phyloP scores from a whole-genome alignment of 305 asterid genomes.

The Solanum chacoense region DNA sequence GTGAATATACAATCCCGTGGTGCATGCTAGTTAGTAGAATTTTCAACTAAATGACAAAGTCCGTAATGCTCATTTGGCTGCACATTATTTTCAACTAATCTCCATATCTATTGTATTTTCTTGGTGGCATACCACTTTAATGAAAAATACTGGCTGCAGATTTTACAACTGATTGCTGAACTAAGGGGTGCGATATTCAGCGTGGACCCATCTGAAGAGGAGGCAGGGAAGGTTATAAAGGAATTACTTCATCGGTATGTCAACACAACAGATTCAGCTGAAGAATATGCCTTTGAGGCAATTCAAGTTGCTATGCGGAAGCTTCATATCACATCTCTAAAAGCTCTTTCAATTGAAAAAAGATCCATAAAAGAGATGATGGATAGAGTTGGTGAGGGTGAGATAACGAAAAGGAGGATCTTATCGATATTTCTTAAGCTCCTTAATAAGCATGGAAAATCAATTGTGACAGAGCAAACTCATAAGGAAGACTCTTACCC shows the following conservation, averaged over 20 bases:
- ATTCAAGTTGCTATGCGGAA: slow-evolving; percentile 35
- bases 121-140: not conserved
- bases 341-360: slow-evolving; percentile 49
- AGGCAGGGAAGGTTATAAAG: slow-evolving; percentile 52
- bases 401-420: slow-evolving; percentile 42
- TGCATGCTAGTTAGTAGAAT: not conserved
- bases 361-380: slow-evolving; percentile 51
- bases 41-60: not conserved
- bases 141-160: slow-evolving; percentile 32
- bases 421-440: slow-evolving; percentile 40
- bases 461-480: slow-evolving; percentile 22
- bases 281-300: slow-evolving; percentile 34
- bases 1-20: not conserved
- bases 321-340: slow-evolving; percentile 58
- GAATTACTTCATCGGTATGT: slow-evolving; percentile 45
- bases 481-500: not conserved
- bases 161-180: slow-evolving; percentile 46
- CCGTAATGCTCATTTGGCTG: not conserved
- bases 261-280: slow-evolving; percentile 30
- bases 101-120: not conserved
- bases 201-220: slow-evolving; percentile 68
- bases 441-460: slow-evolving; percentile 45
- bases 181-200: slow-evolving; percentile 34
- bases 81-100: not conserved
- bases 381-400: slow-evolving; percentile 26